These are phyloP conservation scores for Coemansia asiatica DNA, from an alignment of 192 early-diverging fungal genomes.

Conservation along the genomic window DNA sequence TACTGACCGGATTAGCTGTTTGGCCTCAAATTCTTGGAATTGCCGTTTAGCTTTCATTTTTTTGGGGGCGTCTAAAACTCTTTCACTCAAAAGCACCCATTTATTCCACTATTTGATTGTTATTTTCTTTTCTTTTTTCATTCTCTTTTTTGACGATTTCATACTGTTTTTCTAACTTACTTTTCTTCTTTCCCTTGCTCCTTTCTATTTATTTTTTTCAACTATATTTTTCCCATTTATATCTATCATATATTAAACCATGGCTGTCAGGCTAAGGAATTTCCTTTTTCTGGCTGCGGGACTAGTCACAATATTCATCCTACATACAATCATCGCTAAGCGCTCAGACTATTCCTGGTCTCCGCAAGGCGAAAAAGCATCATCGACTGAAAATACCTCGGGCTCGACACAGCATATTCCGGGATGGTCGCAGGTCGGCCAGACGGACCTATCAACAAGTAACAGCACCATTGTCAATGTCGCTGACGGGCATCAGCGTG, in stretches of 20 bases:
- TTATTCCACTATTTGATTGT: not conserved
- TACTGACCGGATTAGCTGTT: too few species aligned
- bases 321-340: constrained; percentile 15
- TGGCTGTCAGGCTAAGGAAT: constrained; percentile 18
- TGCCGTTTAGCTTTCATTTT: too few species aligned
- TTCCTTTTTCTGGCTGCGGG: constrained; percentile 14
- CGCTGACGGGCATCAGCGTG: constrained; percentile 10
- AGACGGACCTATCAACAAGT: not conserved
- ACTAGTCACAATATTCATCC: constrained; percentile 11
- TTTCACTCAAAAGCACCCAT: not conserved
- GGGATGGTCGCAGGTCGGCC: not conserved
- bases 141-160: constrained; percentile 5
- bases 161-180: constrained; percentile 3
- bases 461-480: not conserved
- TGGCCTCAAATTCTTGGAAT: too few species aligned
- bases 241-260: not conserved
- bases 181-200: not conserved
- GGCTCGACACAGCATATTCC: not conserved
- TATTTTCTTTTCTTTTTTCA: constrained; percentile 5
- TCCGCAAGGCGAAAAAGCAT: not conserved
- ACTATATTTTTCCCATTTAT: too few species aligned
- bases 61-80: not conserved
- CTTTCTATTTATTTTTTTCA: too few species aligned
- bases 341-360: not conserved
- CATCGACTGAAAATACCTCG: not conserved